Percentiles rank a stretch among this genome's conserved stretches.
phyloP scores from a whole-genome alignment of 345 rosid genomes.

The Noccaea caerulescens region DNA sequence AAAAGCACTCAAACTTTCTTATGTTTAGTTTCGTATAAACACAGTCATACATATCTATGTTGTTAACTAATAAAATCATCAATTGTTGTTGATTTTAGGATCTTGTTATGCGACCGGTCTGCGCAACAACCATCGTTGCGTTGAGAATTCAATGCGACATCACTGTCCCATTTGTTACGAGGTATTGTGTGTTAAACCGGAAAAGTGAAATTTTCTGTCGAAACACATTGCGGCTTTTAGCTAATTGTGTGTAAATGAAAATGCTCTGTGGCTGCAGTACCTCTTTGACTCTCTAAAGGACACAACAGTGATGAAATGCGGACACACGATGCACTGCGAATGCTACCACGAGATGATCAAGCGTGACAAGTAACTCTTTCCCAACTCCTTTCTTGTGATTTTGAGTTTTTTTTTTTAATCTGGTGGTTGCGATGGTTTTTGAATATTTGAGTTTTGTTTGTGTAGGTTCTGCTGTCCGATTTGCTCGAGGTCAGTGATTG shows the following conservation, averaged over 20 bases:
- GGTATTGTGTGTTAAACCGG: constrained; percentile 48
- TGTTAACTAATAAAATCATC: neutral
- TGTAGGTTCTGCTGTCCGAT: constrained; percentile 87
- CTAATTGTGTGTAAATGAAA: constrained; percentile 1
- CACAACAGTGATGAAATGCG: constrained; percentile 91
- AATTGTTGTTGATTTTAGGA: constrained; percentile 46
- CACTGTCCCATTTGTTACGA: constrained; percentile 98
- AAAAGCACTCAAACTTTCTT: neutral
- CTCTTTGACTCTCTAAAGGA: constrained; percentile 93
- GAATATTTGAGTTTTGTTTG: neutral
- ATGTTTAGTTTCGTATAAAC: constrained; percentile 6
- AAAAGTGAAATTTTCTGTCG: neutral
- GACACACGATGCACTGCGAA: constrained; percentile 95
- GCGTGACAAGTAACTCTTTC: constrained; percentile 68
- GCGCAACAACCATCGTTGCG: constrained; percentile 78
- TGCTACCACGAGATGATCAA: constrained; percentile 85
- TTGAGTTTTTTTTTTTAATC: neutral
- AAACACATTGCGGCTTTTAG: neutral
- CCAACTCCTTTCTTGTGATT: neutral
- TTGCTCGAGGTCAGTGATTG: constrained; percentile 86
- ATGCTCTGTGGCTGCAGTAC: constrained; percentile 54
- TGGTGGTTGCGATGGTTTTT: constrained; percentile 2
- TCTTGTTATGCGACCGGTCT: constrained; percentile 74
- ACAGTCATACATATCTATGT: neutral
- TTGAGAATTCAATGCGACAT: constrained; percentile 96